Percentiles rank a stretch among this genome's conserved stretches.
Conservation (phyloP, 2,329 filamentous ascomycete genomes). For the Chalaropsis thielavioides region DNA sequence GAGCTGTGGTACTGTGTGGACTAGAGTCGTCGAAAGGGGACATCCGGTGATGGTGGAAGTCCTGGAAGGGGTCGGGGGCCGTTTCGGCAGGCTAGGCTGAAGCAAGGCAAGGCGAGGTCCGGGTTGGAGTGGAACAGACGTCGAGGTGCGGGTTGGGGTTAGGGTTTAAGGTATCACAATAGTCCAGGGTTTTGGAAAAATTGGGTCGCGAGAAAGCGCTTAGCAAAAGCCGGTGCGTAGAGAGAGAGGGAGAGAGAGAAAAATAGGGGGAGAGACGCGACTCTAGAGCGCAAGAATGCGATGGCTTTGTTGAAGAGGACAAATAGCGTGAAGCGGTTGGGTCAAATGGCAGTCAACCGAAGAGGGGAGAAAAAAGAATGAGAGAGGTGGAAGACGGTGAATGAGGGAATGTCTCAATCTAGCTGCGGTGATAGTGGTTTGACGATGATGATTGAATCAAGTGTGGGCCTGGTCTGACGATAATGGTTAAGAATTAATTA, state of each 20-base stretch:
- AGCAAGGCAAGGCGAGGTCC: background rate
- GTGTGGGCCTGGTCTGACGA: background rate
- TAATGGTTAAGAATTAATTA: conserved; percentile 1
- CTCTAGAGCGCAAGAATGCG: background rate
- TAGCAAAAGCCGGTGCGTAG: background rate
- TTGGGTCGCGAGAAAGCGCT: background rate
- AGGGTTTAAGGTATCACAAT: conserved; percentile 7
- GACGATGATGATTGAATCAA: background rate
- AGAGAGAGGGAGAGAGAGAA: background rate
- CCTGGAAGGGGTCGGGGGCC: background rate
- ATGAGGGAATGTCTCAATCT: background rate
- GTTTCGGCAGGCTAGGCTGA: background rate
- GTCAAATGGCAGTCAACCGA: background rate
- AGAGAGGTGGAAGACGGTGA: background rate
- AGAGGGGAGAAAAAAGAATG: background rate
- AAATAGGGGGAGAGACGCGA: background rate
- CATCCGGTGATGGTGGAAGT: conserved; percentile 7
- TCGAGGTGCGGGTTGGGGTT: background rate
- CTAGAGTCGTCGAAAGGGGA: conserved; percentile 2
- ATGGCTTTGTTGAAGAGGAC: background rate
- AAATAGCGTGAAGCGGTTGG: background rate
- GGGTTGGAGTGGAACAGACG: background rate
- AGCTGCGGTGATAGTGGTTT: background rate
- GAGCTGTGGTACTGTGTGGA: background rate
- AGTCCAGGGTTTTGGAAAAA: background rate